These are phyloP conservation scores for Chytriomyces hyalinus DNA, from an alignment of 192 early-diverging fungal genomes.

Conservation along the genomic window DNA sequence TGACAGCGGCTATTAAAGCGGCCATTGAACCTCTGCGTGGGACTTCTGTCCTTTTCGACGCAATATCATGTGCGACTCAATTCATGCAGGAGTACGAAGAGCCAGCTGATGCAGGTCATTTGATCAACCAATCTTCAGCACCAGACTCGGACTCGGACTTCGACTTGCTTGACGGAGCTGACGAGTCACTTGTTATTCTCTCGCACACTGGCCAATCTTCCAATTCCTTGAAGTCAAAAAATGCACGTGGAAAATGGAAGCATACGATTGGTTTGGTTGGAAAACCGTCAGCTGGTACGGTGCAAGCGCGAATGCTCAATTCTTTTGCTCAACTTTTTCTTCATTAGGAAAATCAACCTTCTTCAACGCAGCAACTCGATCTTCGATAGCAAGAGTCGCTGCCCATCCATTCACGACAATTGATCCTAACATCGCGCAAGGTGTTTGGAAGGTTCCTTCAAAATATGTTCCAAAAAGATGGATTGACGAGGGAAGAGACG, in stretches of 20 bases:
- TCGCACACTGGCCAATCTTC: background rate
- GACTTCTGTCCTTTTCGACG: constrained; percentile 30
- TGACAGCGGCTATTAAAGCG: constrained; percentile 1
- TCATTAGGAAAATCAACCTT: constrained; percentile 28
- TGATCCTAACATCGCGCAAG: constrained; percentile 36
- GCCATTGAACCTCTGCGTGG: constrained; percentile 15
- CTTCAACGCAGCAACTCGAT: constrained; percentile 38
- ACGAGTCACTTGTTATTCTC: background rate
- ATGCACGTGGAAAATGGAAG: constrained; percentile 30
- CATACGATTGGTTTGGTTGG: constrained; percentile 40
- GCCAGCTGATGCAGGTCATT: background rate
- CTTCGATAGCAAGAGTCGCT: constrained; percentile 28
- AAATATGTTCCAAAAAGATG: constrained; percentile 21
- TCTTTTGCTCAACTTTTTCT: no score
- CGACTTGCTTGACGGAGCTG: background rate
- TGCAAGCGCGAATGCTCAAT: no score
- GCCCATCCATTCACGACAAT: constrained; percentile 41
- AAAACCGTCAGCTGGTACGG: constrained; percentile 33
- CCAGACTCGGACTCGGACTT: background rate
- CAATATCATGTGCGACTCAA: constrained; percentile 21
- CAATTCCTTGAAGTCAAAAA: constrained; percentile 31
- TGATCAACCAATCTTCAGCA: background rate
- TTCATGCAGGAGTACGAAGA: constrained; percentile 29
- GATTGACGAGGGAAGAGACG: constrained; percentile 25
- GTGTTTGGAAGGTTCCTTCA: constrained; percentile 20